Conservation (phyloP, 208 protist genomes). For the Leptomonas seymouri region DNA sequence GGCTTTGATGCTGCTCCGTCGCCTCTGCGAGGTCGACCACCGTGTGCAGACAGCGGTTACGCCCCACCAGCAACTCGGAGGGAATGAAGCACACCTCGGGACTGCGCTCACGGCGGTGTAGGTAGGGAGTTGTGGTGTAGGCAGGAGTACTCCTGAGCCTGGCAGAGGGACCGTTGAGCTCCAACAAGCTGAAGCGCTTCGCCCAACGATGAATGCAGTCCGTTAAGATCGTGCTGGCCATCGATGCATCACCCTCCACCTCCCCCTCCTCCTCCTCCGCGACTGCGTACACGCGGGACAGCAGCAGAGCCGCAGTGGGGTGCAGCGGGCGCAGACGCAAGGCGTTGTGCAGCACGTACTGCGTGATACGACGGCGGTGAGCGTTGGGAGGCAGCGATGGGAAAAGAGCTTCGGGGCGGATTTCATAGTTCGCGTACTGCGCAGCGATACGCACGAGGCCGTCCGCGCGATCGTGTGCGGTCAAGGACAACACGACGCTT, state of each 20-base stretch:
- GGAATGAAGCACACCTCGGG: slow-evolving; percentile 37
- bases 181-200: slow-evolving; percentile 19
- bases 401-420: slow-evolving; percentile 19
- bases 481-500: slow-evolving; percentile 17
- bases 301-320: slow-evolving; percentile 25
- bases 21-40: slow-evolving; percentile 34
- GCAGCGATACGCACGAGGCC: slow-evolving; percentile 28
- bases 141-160: neutral
- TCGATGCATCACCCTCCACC: neutral
- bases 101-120: slow-evolving; percentile 35
- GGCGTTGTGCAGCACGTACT: slow-evolving; percentile 35
- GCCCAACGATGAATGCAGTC: slow-evolving; percentile 35
- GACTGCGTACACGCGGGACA: slow-evolving; percentile 31
- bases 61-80: slow-evolving; percentile 34
- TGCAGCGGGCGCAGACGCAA: slow-evolving; percentile 25
- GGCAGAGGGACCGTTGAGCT: neutral
- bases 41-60: slow-evolving; percentile 31
- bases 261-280: slow-evolving; percentile 5
- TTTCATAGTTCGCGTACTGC: slow-evolving; percentile 28
- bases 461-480: slow-evolving; percentile 11
- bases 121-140: neutral
- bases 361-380: slow-evolving; percentile 19
- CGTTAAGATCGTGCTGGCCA: slow-evolving; percentile 19
- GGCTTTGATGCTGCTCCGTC: slow-evolving; percentile 31
- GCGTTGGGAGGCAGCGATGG: slow-evolving; percentile 17